Evolutionary conservation across 306 rosid genomes (phyloP).

Genomic region (Psophocarpus tetragonolobus): DNA sequence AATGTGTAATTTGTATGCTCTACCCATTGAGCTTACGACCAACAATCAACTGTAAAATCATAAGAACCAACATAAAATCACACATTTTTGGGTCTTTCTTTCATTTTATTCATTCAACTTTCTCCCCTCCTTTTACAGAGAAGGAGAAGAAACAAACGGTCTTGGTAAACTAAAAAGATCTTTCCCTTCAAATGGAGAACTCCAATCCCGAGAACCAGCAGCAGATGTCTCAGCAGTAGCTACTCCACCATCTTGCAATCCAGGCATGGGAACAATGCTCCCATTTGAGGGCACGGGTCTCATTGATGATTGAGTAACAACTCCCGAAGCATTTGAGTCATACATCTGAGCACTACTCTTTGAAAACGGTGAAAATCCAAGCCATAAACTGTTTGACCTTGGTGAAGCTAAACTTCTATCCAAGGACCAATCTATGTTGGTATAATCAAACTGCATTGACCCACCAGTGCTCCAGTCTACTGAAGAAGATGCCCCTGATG

Average conservation of each 20-base stretch:
- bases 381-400: constrained; percentile 65
- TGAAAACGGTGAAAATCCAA: constrained; percentile 65
- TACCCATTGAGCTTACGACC: constrained; percentile 49
- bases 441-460: constrained; percentile 69
- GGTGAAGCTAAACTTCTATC: constrained; percentile 60
- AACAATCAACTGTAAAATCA: constrained; percentile 62
- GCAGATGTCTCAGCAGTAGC: constrained; percentile 57
- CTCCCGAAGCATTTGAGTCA: constrained; percentile 62
- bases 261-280: constrained; percentile 52
- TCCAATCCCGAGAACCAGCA: constrained; percentile 80
- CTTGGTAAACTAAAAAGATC: constrained; percentile 94
- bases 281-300: constrained; percentile 62
- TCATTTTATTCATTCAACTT: constrained; percentile 59
- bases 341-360: constrained; percentile 53
- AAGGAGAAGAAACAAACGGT: constrained; percentile 96
- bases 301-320: constrained; percentile 55
- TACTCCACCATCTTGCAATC: constrained; percentile 76
- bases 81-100: constrained; percentile 52
- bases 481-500: constrained; percentile 77
- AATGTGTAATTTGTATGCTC: background rate
- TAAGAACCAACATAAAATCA: constrained; percentile 68
- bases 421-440: constrained; percentile 89
- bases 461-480: constrained; percentile 92
- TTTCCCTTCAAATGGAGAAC: constrained; percentile 94
- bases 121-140: constrained; percentile 63